Evolutionary conservation across 768 basidiomycete genomes (phyloP).

Genomic region (Collybia sp.): DNA sequence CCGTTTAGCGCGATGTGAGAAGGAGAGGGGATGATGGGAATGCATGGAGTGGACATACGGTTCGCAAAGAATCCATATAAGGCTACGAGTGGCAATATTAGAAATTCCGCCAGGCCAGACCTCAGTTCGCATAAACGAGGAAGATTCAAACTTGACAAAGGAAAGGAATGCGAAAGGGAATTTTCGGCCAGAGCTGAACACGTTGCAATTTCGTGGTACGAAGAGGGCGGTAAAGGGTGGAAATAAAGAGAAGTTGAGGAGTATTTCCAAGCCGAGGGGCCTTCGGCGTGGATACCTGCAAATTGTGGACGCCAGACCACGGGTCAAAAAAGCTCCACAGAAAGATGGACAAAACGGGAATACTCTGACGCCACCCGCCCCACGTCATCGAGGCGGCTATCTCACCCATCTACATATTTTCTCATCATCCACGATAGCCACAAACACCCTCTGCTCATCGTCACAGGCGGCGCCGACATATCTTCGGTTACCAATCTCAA

Average conservation of each 20-base stretch:
- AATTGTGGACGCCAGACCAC: slow-evolving; percentile 6
- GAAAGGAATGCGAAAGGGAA: neutral
- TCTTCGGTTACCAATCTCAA: neutral
- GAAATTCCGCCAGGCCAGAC: neutral
- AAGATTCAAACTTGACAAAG: no score
- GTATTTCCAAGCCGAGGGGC: neutral
- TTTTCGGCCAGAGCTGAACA: neutral
- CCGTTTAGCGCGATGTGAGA: slow-evolving; percentile 2
- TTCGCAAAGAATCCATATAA: slow-evolving; percentile 15
- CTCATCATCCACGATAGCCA: neutral
- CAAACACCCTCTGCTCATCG: slow-evolving; percentile 1
- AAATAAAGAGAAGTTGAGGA: slow-evolving; percentile 5
- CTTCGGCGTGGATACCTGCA: neutral
- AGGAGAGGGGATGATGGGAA: neutral
- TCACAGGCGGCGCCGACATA: neutral
- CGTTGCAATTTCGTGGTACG: neutral
- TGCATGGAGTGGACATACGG: slow-evolving; percentile 6
- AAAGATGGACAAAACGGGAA: slow-evolving; percentile 6
- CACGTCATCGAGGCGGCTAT: slow-evolving; percentile 8
- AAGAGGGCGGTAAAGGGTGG: neutral
- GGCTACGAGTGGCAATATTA: neutral
- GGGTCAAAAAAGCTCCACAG: slow-evolving; percentile 17
- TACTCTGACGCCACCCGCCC: slow-evolving; percentile 9
- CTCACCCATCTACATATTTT: neutral
- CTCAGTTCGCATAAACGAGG: no score